phyloP scores from a whole-genome alignment of 169 alveolate genomes.

The Plasmodium relictum region DNA sequence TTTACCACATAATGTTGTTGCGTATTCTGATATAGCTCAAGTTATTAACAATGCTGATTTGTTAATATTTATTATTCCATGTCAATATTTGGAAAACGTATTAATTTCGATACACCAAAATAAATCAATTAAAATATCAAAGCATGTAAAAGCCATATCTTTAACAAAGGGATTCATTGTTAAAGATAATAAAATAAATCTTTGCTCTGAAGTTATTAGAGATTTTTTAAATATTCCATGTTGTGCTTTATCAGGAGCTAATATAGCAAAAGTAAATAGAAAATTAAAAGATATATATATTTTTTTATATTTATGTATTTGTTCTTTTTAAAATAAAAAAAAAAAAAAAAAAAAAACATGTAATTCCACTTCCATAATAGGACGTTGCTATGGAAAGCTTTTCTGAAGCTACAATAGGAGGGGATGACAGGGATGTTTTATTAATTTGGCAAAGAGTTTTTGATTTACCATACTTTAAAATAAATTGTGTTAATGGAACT shows the following conservation, averaged over 20 bases:
- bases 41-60: slow-evolving; percentile 90
- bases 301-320: not conserved
- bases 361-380: not conserved
- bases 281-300: not conserved
- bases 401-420: slow-evolving; percentile 95
- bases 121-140: slow-evolving; percentile 48
- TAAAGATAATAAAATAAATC: slow-evolving; percentile 80
- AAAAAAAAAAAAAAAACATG: not conserved
- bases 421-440: slow-evolving; percentile 87
- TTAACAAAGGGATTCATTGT: slow-evolving; percentile 89
- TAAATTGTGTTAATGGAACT: slow-evolving; percentile 91
- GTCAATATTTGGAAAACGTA: slow-evolving; percentile 87
- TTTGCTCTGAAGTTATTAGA: slow-evolving; percentile 84
- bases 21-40: slow-evolving; percentile 89
- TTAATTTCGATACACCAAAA: slow-evolving; percentile 28
- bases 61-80: slow-evolving; percentile 92
- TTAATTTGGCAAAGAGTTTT: slow-evolving; percentile 89
- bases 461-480: slow-evolving; percentile 92
- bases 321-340: not conserved
- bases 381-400: slow-evolving; percentile 94
- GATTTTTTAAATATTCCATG: slow-evolving; percentile 86
- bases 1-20: slow-evolving; percentile 90
- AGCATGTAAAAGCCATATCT: slow-evolving; percentile 86
- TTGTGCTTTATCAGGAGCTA: slow-evolving; percentile 91
- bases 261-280: slow-evolving; percentile 89